Conservation (phyloP, 2,329 filamentous ascomycete genomes). For the Anisogramma anomala region DNA sequence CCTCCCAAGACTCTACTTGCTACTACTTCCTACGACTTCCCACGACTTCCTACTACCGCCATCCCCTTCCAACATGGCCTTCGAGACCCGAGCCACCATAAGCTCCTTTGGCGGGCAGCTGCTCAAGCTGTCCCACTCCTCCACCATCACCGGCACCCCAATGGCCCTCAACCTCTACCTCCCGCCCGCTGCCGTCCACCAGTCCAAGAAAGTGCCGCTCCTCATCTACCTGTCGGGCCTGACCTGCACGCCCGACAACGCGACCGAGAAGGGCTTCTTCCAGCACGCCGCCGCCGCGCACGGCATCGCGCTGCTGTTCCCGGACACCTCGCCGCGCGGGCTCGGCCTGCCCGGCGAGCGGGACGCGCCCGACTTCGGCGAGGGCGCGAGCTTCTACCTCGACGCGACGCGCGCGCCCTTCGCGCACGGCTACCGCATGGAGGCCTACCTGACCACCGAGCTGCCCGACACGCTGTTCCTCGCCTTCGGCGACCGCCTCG, state of each 20-base stretch:
- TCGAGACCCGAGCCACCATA: slow-evolving; percentile 83
- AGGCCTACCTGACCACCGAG: slow-evolving; percentile 81
- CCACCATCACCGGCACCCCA: slow-evolving; percentile 65
- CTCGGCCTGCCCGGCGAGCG: slow-evolving; percentile 73
- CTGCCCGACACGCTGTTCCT: slow-evolving; percentile 67
- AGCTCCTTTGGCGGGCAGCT: slow-evolving; percentile 88
- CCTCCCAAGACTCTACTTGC: slow-evolving; percentile 8
- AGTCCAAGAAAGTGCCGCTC: slow-evolving; percentile 59
- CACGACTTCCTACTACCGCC: slow-evolving; percentile 18
- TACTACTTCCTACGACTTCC: slow-evolving; percentile 1
- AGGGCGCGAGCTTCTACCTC: slow-evolving; percentile 88
- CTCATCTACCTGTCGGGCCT: slow-evolving; percentile 89
- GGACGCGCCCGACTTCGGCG: slow-evolving; percentile 83
- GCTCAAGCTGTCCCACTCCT: slow-evolving; percentile 82
- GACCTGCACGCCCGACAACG: slow-evolving; percentile 87
- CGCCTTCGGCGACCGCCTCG: slow-evolving; percentile 57
- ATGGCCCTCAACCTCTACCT: slow-evolving; percentile 93
- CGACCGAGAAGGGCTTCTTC: slow-evolving; percentile 77
- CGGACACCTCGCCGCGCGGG: slow-evolving; percentile 86
- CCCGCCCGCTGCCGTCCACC: slow-evolving; percentile 52
- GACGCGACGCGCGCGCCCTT: slow-evolving; percentile 71
- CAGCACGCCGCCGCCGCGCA: slow-evolving; percentile 68
- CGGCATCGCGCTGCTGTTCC: slow-evolving; percentile 86
- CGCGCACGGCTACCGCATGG: slow-evolving; percentile 77
- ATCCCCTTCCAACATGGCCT: slow-evolving; percentile 53